Evolutionary conservation across 179 eudicot genomes (phyloP).

Genomic region (Sideroxylon spinosum): DNA sequence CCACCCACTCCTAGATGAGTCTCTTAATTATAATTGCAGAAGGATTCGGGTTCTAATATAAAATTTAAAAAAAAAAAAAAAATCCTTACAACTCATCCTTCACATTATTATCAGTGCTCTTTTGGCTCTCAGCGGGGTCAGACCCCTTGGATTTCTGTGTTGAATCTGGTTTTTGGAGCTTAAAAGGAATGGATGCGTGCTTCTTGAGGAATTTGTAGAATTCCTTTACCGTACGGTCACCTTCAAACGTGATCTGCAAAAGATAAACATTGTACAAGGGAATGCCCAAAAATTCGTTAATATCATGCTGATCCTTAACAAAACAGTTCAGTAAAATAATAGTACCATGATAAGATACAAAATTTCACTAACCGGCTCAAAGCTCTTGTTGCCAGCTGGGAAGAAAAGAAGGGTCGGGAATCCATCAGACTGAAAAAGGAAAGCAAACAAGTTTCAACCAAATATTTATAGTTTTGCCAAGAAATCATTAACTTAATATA

Average conservation of each 20-base stretch:
- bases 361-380: slow-evolving; percentile 59
- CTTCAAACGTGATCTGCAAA: slow-evolving; percentile 53
- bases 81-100: slow-evolving; percentile 57
- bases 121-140: slow-evolving; percentile 20
- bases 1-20: neutral
- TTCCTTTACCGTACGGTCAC: slow-evolving; percentile 47
- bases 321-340: neutral
- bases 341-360: neutral
- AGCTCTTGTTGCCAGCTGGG: slow-evolving; percentile 83
- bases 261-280: neutral
- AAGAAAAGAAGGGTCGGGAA: slow-evolving; percentile 79
- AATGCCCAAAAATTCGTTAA: neutral
- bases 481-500: neutral
- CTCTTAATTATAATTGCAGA: neutral
- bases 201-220: slow-evolving; percentile 77
- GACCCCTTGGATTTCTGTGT: slow-evolving; percentile 21
- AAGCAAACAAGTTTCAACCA: neutral
- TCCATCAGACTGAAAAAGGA: slow-evolving; percentile 43
- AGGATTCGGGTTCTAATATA: neutral
- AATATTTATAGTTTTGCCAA: neutral
- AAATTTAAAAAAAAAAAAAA: neutral
- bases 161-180: slow-evolving; percentile 43
- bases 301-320: neutral
- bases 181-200: slow-evolving; percentile 66
- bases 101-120: slow-evolving; percentile 17